Percentiles rank a stretch among this genome's conserved stretches.
These are phyloP conservation scores for Epichloe hybrida DNA, from an alignment of 2,329 filamentous ascomycete species.

Conservation along the genomic window DNA sequence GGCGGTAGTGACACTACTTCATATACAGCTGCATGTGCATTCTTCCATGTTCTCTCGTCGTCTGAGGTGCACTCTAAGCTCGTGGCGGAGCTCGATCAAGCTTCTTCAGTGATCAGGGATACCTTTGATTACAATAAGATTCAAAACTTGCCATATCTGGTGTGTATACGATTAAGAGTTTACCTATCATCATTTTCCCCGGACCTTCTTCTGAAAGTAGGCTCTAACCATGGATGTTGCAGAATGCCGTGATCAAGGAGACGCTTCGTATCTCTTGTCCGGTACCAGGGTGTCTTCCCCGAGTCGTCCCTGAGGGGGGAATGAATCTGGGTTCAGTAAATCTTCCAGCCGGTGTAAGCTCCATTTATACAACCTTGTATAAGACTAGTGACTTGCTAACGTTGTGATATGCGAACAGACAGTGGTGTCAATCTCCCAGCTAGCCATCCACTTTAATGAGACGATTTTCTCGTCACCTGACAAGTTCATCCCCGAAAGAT, in stretches of 20 bases:
- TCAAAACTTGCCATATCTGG: neutral
- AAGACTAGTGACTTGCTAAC: no score
- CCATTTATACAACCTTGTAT: neutral
- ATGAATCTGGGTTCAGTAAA: neutral
- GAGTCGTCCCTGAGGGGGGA: neutral
- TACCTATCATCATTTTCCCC: neutral
- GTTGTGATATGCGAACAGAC: neutral
- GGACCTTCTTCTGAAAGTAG: neutral
- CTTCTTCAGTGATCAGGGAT: neutral
- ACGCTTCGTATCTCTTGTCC: neutral
- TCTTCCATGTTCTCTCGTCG: constrained; percentile 1
- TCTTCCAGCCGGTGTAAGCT: neutral
- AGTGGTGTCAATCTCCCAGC: neutral
- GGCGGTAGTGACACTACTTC: constrained; percentile 1
- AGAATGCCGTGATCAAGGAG: constrained; percentile 1
- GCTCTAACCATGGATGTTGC: no score
- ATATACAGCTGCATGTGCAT: neutral
- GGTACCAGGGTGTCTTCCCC: neutral
- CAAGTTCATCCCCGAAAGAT: neutral
- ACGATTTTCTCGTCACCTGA: neutral
- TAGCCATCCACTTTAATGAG: neutral
- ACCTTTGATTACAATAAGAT: neutral
- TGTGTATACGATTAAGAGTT: neutral
- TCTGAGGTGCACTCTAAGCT: neutral
- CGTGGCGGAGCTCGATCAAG: neutral